A percentile compares a stretch with the other conserved stretches of the same genome.
Evolutionary conservation across 2,329 filamentous ascomycete species (phyloP).

Genomic region (Fusarium robinianum): DNA sequence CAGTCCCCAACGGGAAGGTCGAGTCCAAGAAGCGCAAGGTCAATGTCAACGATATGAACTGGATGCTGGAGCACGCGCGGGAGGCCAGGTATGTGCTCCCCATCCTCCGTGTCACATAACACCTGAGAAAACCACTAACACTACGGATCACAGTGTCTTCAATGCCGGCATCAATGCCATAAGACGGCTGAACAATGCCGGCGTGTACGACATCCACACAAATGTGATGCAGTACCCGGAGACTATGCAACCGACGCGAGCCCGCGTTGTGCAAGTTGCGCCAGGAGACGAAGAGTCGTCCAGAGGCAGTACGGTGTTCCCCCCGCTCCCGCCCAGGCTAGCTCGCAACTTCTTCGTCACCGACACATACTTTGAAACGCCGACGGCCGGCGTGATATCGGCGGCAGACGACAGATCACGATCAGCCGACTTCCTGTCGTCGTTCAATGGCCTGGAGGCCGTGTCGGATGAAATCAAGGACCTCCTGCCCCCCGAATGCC

Average conservation of each 20-base stretch:
- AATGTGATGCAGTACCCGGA: slow-evolving; percentile 88
- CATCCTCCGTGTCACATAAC: background rate
- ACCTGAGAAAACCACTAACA: slow-evolving; percentile 10
- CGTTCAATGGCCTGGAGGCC: slow-evolving; percentile 65
- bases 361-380: slow-evolving; percentile 59
- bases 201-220: slow-evolving; percentile 92
- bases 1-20: slow-evolving; percentile 73
- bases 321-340: slow-evolving; percentile 53
- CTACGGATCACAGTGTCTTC: slow-evolving; percentile 67
- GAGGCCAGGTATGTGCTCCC: slow-evolving; percentile 73
- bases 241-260: slow-evolving; percentile 87
- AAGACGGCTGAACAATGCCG: slow-evolving; percentile 70
- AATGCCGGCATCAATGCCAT: slow-evolving; percentile 74
- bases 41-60: slow-evolving; percentile 90
- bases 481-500: slow-evolving; percentile 71
- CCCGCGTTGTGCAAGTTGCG: slow-evolving; percentile 75
- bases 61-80: slow-evolving; percentile 93
- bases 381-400: slow-evolving; percentile 52
- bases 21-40: slow-evolving; percentile 84
- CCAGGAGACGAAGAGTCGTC: slow-evolving; percentile 44
- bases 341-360: slow-evolving; percentile 61
- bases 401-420: slow-evolving; percentile 51
- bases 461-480: slow-evolving; percentile 68
- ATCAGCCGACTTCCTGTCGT: slow-evolving; percentile 52
- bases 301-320: slow-evolving; percentile 47